These are phyloP conservation scores for Fagus crenata DNA, from an alignment of 306 rosid genomes.

Conservation along the genomic window DNA sequence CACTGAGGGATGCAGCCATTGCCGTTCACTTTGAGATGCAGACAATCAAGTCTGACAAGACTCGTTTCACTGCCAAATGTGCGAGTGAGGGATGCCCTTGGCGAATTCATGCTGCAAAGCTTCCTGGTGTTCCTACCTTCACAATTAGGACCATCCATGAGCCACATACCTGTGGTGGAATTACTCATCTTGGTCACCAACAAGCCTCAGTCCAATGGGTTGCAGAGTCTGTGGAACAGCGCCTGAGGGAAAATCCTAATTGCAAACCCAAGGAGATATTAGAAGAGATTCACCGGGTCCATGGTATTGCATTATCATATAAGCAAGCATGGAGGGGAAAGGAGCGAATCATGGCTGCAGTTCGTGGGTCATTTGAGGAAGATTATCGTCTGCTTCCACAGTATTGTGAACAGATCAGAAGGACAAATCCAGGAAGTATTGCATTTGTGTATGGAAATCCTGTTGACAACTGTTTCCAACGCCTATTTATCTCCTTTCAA, in stretches of 20 bases:
- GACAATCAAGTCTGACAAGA: slow-evolving; percentile 55
- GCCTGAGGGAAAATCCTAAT: slow-evolving; percentile 49
- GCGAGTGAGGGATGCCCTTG: slow-evolving; percentile 57
- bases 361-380: slow-evolving; percentile 59
- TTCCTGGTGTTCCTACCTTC: slow-evolving; percentile 54
- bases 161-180: slow-evolving; percentile 50
- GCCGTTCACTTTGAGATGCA: slow-evolving; percentile 52
- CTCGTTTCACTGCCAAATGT: slow-evolving; percentile 57
- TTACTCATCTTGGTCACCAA: slow-evolving; percentile 56
- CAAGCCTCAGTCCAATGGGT: slow-evolving; percentile 66
- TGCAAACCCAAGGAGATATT: slow-evolving; percentile 55
- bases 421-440: slow-evolving; percentile 54
- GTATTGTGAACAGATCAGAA: slow-evolving; percentile 52
- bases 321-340: slow-evolving; percentile 60
- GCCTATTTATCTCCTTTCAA: slow-evolving; percentile 52
- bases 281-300: slow-evolving; percentile 56
- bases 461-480: slow-evolving; percentile 45
- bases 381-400: slow-evolving; percentile 53
- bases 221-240: slow-evolving; percentile 51
- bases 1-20: slow-evolving; percentile 58
- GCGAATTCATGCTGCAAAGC: slow-evolving; percentile 62
- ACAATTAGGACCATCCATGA: slow-evolving; percentile 52
- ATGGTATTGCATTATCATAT: slow-evolving; percentile 51
- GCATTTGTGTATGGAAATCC: slow-evolving; percentile 49
- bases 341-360: slow-evolving; percentile 55